Evolutionary conservation across 208 protist genomes (phyloP).

Genomic region (Acanthamoeba rhysodes): DNA sequence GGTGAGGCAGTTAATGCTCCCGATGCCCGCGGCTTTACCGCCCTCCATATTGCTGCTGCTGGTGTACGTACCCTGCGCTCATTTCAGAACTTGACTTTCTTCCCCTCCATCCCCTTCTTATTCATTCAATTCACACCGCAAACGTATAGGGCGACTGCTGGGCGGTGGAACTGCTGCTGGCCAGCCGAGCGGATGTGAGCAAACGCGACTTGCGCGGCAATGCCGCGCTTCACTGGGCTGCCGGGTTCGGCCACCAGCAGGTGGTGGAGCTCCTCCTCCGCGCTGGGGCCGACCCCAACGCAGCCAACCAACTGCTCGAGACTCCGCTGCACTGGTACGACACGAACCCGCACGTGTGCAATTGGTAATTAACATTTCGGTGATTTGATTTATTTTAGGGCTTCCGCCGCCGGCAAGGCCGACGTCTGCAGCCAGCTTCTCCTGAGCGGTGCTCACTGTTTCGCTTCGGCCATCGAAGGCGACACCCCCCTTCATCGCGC

Average conservation of each 20-base stretch:
- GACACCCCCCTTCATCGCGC: constrained; percentile 64
- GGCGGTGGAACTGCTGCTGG: background rate
- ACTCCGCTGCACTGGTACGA: constrained; percentile 28
- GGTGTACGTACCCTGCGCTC: background rate
- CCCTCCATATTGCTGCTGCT: constrained; percentile 17
- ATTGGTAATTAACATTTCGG: background rate
- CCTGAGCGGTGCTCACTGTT: background rate
- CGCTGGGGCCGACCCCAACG: background rate
- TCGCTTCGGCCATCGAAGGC: background rate
- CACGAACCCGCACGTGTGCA: background rate
- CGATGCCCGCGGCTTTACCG: constrained; percentile 32
- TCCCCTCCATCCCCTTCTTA: background rate
- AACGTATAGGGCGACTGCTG: background rate
- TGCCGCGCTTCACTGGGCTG: constrained; percentile 76
- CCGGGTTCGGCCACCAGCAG: background rate
- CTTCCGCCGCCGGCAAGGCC: background rate
- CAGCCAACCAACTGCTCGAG: background rate
- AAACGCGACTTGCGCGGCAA: constrained; percentile 60
- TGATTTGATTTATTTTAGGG: background rate
- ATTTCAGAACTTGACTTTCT: background rate
- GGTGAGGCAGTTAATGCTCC: background rate
- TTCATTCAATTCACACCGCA: background rate
- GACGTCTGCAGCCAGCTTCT: background rate
- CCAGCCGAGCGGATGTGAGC: background rate
- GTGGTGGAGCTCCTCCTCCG: background rate